Conservation (phyloP, 768 basidiomycete genomes). For the Phylloporus arenicola region DNA sequence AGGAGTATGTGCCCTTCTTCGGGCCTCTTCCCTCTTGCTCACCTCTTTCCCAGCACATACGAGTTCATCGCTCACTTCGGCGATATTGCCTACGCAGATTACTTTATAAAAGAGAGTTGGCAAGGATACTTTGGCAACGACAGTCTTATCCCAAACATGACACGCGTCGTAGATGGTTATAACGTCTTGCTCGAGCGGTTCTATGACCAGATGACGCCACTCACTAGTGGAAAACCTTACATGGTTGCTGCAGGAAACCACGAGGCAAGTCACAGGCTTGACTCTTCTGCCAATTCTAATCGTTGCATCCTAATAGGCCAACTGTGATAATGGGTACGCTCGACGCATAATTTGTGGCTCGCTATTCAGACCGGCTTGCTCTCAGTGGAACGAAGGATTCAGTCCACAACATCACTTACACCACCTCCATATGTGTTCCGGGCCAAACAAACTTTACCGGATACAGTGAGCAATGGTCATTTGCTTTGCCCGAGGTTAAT, state of each 20-base stretch:
- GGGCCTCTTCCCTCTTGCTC: neutral
- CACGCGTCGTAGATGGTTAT: constrained; percentile 22
- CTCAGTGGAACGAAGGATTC: constrained; percentile 21
- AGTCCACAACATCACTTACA: constrained; percentile 23
- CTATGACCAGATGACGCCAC: constrained; percentile 24
- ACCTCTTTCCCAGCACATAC: constrained; percentile 14
- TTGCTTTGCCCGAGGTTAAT: neutral
- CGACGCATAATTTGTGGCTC: neutral
- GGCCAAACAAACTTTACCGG: constrained; percentile 26
- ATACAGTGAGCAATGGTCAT: constrained; percentile 15
- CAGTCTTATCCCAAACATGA: constrained; percentile 22
- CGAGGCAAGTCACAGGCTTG: constrained; percentile 10
- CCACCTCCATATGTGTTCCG: constrained; percentile 22
- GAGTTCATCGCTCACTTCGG: constrained; percentile 25
- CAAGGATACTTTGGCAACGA: constrained; percentile 26
- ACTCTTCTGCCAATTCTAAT: neutral
- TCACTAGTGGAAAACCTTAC: constrained; percentile 22
- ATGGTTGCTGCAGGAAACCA: constrained; percentile 27
- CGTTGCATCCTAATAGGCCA: constrained; percentile 12
- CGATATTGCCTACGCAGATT: constrained; percentile 25
- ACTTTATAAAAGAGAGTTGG: constrained; percentile 29
- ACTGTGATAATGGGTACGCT: constrained; percentile 26
- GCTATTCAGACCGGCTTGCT: neutral
- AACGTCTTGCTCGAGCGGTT: constrained; percentile 23
- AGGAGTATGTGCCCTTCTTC: constrained; percentile 15